These are phyloP conservation scores for Logfia minima DNA, from an alignment of 129 eudicot genomes.

Conservation along the genomic window DNA sequence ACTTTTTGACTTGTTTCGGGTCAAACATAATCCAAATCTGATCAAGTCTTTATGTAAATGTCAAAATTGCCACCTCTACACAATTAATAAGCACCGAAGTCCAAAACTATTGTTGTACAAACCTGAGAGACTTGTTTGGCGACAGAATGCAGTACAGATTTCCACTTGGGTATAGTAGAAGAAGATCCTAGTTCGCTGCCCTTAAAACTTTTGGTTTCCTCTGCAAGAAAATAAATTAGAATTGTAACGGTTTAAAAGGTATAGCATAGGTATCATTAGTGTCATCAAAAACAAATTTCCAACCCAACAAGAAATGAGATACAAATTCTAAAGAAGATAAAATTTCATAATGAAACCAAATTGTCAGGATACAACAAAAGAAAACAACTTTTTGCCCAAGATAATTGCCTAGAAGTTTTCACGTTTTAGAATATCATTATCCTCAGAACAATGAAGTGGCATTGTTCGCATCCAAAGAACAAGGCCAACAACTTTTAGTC, in stretches of 20 bases:
- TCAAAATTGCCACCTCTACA: neutral
- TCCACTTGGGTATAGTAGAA: slow-evolving; percentile 69
- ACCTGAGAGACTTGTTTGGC: slow-evolving; percentile 96
- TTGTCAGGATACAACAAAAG: neutral
- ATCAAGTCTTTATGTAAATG: neutral
- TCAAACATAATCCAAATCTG: neutral
- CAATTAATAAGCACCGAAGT: neutral
- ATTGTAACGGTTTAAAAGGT: neutral
- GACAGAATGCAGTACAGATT: slow-evolving; percentile 65
- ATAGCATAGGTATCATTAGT: neutral
- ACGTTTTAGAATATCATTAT: neutral
- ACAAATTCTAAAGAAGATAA: neutral
- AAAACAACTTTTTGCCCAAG: neutral
- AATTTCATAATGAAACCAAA: neutral
- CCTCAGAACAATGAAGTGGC: neutral
- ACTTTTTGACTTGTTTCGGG: neutral
- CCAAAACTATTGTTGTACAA: slow-evolving; percentile 29
- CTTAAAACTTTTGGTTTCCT: slow-evolving; percentile 52
- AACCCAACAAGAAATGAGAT: neutral
- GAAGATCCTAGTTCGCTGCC: slow-evolving; percentile 37
- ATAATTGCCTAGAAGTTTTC: neutral
- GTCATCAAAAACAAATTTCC: neutral
- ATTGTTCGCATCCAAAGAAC: neutral
- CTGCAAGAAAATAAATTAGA: slow-evolving; percentile 41
- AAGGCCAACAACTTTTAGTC: neutral